Evolutionary conservation across 2,329 filamentous ascomycete species (phyloP), one percentile per base, ranked within the genome.

Genomic region (Orbilia quercus): DNA sequence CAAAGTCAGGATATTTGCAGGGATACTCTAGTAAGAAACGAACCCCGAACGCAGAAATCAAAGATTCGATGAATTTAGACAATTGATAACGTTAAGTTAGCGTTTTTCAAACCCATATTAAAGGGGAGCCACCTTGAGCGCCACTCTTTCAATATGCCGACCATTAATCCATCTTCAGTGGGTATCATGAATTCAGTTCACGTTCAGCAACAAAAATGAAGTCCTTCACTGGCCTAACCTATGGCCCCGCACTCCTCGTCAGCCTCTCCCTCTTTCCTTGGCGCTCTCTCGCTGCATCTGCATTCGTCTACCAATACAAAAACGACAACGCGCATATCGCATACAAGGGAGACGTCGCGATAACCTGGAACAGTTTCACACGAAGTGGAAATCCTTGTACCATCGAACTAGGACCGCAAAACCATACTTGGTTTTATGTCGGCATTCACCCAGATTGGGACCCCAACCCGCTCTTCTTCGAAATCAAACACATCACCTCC

Each of bases 381-480:
- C 22, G 18, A 23, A 50, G 22, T 1, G 55, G 42, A n/a, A 18
- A 59, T 22, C 55, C 55, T 9, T 59, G 55, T n/a, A 59, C 28
- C 14, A 16, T 59, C 42, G 28, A 47, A 38, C 4, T 59, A 14
- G 55, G 55, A 4, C 55, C 55, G 4, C 55, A 59, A 14, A 59
- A 59, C 42, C 55, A 59, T 16, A 48, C 55, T 2, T 59, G 25
- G 42, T 59, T 59, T 20, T 59, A 48, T 40, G 18, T 59, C 55
- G 55, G 55, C 25, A 18, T 59, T 5, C 55, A 59, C 18, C 42
- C 55, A 11, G 44, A 48, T 28, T 59, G 55, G 55, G 55, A 59
- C 25, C 55, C 55, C 2, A 59, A 59, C 42, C 55, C 55, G 2
- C 16, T 59, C 1, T 59, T 59, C 14, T 59, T 59, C 18, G 55